A percentile compares a stretch with the other conserved stretches of the same genome.
Evolutionary conservation across 441 rosid genomes (phyloP).

Genomic region (Pelargonium cotyledonis): DNA sequence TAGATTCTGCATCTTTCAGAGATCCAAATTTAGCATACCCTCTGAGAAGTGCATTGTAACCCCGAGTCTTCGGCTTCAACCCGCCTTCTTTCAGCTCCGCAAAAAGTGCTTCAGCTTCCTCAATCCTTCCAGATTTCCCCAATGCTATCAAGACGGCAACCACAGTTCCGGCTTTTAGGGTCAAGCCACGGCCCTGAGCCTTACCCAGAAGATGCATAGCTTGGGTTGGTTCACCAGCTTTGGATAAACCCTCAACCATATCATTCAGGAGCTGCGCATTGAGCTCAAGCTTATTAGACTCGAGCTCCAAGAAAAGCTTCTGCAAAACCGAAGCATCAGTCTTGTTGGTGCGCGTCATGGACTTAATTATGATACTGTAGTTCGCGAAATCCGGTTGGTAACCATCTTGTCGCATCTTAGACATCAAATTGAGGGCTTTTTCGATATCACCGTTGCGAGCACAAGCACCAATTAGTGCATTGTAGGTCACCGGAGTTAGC

Average conservation of each 20-base stretch:
- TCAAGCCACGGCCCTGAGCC: slow-evolving; percentile 82
- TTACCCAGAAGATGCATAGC: slow-evolving; percentile 64
- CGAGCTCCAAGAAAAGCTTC: slow-evolving; percentile 63
- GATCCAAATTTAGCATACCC: slow-evolving; percentile 76
- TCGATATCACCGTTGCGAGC: slow-evolving; percentile 79
- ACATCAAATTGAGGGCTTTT: slow-evolving; percentile 80
- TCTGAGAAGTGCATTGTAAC: slow-evolving; percentile 80
- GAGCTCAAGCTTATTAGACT: slow-evolving; percentile 62
- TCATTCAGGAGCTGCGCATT: slow-evolving; percentile 79
- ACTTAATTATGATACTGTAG: slow-evolving; percentile 76
- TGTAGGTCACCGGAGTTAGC: slow-evolving; percentile 81
- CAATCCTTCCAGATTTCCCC: slow-evolving; percentile 55
- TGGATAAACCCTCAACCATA: slow-evolving; percentile 76
- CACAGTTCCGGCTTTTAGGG: slow-evolving; percentile 51
- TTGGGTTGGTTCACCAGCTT: slow-evolving; percentile 57
- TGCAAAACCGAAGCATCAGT: slow-evolving; percentile 63
- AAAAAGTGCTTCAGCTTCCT: slow-evolving; percentile 89
- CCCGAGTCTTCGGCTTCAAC: slow-evolving; percentile 61
- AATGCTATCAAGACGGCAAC: slow-evolving; percentile 58
- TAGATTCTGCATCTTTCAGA: slow-evolving; percentile 65
- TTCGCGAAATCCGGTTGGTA: slow-evolving; percentile 79
- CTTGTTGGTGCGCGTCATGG: slow-evolving; percentile 54
- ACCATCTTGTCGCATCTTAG: slow-evolving; percentile 83
- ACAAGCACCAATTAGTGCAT: slow-evolving; percentile 85
- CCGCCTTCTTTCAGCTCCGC: slow-evolving; percentile 85